Evolutionary conservation across 2,329 filamentous ascomycete species (phyloP), one percentile per base, ranked within the genome.

Genomic region (Myriangium duriaei): DNA sequence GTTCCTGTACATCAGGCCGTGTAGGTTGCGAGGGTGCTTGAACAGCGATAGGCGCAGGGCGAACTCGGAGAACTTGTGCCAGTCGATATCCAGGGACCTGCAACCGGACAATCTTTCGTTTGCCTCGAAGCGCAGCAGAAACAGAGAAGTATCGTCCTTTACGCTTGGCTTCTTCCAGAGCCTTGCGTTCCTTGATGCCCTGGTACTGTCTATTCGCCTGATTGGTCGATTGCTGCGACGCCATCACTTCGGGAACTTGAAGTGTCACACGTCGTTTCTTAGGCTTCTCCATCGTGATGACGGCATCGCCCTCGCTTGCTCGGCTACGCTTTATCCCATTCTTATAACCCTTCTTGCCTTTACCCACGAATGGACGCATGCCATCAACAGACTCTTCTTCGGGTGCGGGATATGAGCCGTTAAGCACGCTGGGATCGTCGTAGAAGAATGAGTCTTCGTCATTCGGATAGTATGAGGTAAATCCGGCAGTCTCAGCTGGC

Each of bases 181-280:
- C 54, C 33, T 57, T 58, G 5, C 51, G 49, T 45, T 68, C 58
- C 32, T 66, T 58, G 45, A 67, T 60, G 37, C 62, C 62, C 42
- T 65, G 60, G 40, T 64, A 69, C 39, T 69, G 61, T 32, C 61
- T 56, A 7, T 63, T 63, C 7, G 63, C 60, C 16, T 59, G 57
- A 30, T 55, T 65, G 21, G 21, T 26, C 48, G 62, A 65, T 45
- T 56, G 48, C 14, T 49, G 52, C 2, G 49, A 43, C 16, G 42
- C 41, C 3, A 51, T 35, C 11, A 43, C 47, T 12, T 42, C 42
- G 3, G 46, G 45, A 12, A 43, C 39, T 12, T 55, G 50, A 16
- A 43, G 57, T 41, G 42, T 51, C 38, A 46, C 50, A 37, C 49
- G 52, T n/a, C 52, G 53, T 44, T 56, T 57, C 34, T 54, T 57